Evolutionary conservation across 768 basidiomycete species (phyloP).

Genomic region (Tephrocybe sp.): DNA sequence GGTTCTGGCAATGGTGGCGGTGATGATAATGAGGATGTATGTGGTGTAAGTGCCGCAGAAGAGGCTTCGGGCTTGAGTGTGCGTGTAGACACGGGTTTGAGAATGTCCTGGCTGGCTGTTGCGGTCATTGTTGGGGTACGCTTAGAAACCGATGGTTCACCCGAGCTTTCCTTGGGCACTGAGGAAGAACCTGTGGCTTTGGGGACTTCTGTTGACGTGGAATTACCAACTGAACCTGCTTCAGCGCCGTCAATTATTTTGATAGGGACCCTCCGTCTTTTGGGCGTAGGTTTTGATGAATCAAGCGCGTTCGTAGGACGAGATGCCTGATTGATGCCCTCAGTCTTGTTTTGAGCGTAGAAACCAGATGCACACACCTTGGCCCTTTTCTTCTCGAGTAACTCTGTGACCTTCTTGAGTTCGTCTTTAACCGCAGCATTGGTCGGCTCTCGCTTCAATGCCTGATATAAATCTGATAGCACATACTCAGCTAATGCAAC

Average conservation of each 20-base stretch:
- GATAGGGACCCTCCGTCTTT: slow-evolving; percentile 18
- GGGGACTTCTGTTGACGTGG: background rate
- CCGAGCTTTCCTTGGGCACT: background rate
- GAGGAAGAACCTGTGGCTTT: background rate
- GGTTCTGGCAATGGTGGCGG: background rate
- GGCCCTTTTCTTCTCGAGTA: slow-evolving; percentile 35
- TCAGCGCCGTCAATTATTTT: slow-evolving; percentile 10
- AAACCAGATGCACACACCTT: slow-evolving; percentile 31
- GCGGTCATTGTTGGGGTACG: background rate
- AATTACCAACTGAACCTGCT: background rate
- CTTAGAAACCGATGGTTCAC: background rate
- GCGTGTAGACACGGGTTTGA: slow-evolving; percentile 42
- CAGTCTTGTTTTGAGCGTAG: no score
- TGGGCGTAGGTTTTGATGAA: background rate
- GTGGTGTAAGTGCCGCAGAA: background rate
- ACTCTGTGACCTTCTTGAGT: slow-evolving; percentile 46
- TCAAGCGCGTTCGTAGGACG: background rate
- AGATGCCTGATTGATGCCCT: background rate
- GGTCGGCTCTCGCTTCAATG: slow-evolving; percentile 59
- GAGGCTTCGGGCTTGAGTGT: slow-evolving; percentile 16
- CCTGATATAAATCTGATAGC: slow-evolving; percentile 59
- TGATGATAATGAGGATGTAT: slow-evolving; percentile 6
- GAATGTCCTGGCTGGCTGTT: slow-evolving; percentile 10
- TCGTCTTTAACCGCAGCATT: slow-evolving; percentile 68
- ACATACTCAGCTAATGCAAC: slow-evolving; percentile 10